These are phyloP conservation scores for Xanthoconium purpureum DNA, from an alignment of 768 basidiomycete genomes.

Conservation along the genomic window DNA sequence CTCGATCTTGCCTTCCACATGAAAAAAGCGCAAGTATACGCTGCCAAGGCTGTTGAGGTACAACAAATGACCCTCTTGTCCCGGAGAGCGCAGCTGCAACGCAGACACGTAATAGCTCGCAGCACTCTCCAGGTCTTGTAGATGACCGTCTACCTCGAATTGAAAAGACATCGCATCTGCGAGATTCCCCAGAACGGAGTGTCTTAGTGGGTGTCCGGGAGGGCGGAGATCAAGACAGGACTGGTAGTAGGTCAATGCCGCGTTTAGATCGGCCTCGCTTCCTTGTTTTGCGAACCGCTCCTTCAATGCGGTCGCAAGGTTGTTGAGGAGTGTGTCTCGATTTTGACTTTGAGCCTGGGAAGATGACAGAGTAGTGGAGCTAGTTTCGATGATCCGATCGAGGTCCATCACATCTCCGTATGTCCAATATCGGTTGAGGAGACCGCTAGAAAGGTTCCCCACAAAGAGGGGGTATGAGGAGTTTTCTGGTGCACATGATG, in stretches of 20 bases:
- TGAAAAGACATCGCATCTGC: constrained; percentile 18
- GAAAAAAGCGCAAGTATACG: constrained; percentile 2
- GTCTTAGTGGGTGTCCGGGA: constrained; percentile 16
- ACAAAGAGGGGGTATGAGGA: constrained; percentile 15
- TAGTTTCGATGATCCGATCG: constrained; percentile 14
- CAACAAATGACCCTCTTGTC: constrained; percentile 8
- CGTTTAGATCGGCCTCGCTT: constrained; percentile 16
- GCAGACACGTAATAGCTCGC: constrained; percentile 9
- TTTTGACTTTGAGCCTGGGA: constrained; percentile 4
- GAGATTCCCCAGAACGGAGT: constrained; percentile 16
- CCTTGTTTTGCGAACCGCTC: constrained; percentile 17
- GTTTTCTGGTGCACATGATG: constrained; percentile 8
- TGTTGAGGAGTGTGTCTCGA: constrained; percentile 24
- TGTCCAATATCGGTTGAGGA: constrained; percentile 18
- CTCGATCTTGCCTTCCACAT: constrained; percentile 9
- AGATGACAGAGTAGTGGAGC: constrained; percentile 4
- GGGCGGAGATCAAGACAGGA: constrained; percentile 22
- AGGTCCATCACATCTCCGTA: constrained; percentile 23
- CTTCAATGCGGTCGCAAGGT: constrained; percentile 15
- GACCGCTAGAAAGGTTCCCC: constrained; percentile 15
- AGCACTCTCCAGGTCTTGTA: constrained; percentile 26
- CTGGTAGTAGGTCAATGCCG: constrained; percentile 12
- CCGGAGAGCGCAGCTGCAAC: constrained; percentile 15
- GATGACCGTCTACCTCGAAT: constrained; percentile 23
- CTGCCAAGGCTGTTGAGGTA: constrained; percentile 14